These are phyloP conservation scores for Umbelopsis sp. DNA, from an alignment of 192 early-diverging fungal species.

Conservation along the genomic window DNA sequence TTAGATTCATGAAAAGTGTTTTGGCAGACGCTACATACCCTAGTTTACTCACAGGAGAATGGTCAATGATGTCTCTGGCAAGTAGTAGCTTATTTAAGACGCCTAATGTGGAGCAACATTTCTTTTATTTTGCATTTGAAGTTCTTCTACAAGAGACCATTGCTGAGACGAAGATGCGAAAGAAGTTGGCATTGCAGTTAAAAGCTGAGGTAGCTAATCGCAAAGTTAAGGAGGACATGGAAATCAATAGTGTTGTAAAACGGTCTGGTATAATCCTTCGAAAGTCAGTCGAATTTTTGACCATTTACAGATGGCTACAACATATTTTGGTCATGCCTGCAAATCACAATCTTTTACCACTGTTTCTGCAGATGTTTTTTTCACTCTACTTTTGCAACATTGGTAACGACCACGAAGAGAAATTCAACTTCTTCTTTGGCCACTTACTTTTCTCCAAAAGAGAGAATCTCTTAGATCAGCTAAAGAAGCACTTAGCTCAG, in stretches of 20 bases:
- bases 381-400: slow-evolving; percentile 47
- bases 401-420: slow-evolving; percentile 13
- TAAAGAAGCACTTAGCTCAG: slow-evolving; percentile 43
- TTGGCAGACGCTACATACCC: slow-evolving; percentile 45
- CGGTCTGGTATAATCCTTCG: slow-evolving; percentile 30
- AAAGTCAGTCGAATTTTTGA: slow-evolving; percentile 49
- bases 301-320: slow-evolving; percentile 54
- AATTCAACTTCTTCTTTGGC: slow-evolving; percentile 35
- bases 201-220: not conserved
- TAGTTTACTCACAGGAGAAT: slow-evolving; percentile 52
- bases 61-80: slow-evolving; percentile 48
- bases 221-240: slow-evolving; percentile 28
- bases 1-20: slow-evolving; percentile 42
- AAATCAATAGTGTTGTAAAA: slow-evolving; percentile 41
- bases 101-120: slow-evolving; percentile 47
- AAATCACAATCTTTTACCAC: slow-evolving; percentile 43
- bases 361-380: slow-evolving; percentile 56
- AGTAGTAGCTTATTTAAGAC: slow-evolving; percentile 45
- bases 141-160: slow-evolving; percentile 45
- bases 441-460: slow-evolving; percentile 43
- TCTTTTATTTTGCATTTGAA: slow-evolving; percentile 54
- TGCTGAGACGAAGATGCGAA: slow-evolving; percentile 36
- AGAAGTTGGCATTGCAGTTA: slow-evolving; percentile 26
- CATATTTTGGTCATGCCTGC: slow-evolving; percentile 47
- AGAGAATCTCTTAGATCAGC: slow-evolving; percentile 35